A percentile compares a stretch with the other conserved stretches of the same genome.
Conservation (phyloP, 2,329 filamentous ascomycete genomes). For the Capronia epimyces region DNA sequence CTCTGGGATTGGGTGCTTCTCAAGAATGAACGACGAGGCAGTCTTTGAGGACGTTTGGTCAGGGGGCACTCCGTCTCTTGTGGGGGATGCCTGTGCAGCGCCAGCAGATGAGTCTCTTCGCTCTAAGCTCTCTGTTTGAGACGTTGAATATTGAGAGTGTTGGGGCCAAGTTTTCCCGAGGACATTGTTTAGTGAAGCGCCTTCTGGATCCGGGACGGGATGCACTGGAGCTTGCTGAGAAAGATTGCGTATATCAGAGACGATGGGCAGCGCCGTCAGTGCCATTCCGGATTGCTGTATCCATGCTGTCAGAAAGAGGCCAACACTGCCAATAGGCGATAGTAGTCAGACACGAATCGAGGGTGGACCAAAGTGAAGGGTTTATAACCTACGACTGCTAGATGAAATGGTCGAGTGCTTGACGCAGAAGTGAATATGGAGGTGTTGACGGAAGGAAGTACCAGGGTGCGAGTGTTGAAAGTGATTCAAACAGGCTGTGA, state of each 20-base stretch:
- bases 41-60: constrained; percentile 17
- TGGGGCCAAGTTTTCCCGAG: not conserved
- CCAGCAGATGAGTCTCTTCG: not conserved
- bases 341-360: not conserved
- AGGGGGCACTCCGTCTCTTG: not conserved
- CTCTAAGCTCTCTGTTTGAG: not conserved
- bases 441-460: not conserved
- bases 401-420: no score
- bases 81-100: not conserved
- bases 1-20: constrained; percentile 20
- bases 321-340: not conserved
- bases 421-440: not conserved
- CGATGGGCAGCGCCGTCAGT: not conserved
- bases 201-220: not conserved
- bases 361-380: not conserved
- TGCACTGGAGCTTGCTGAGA: not conserved
- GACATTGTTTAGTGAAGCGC: not conserved
- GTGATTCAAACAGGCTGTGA: not conserved
- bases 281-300: not conserved
- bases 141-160: constrained; percentile 1
- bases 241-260: not conserved
- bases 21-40: constrained; percentile 17
- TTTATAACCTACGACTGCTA: no score
- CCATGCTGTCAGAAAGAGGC: not conserved
- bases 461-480: not conserved